A percentile compares a stretch with the other conserved stretches of the same genome.
phyloP scores from a whole-genome alignment of 2,329 filamentous ascomycete genomes.

The Aspergillus tanneri region DNA sequence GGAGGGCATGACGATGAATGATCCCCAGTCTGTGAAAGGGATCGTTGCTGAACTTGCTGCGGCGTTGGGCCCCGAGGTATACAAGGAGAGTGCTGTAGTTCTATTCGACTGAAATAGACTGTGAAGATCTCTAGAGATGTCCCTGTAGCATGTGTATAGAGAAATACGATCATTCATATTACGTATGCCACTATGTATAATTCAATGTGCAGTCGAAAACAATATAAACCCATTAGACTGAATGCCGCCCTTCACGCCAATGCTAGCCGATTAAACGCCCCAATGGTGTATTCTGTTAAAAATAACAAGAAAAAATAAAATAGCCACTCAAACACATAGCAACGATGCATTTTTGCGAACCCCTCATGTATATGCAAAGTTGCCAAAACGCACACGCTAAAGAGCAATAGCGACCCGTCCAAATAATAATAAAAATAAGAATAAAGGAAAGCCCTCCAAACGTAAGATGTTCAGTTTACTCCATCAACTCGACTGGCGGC shows the following conservation, averaged over 20 bases:
- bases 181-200: slow-evolving; percentile 6
- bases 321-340: background rate
- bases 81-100: slow-evolving; percentile 42
- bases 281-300: slow-evolving; percentile 1
- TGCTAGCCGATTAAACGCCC: background rate
- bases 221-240: background rate
- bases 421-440: background rate
- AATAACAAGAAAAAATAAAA: background rate
- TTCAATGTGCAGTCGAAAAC: no score
- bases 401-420: slow-evolving; percentile 4
- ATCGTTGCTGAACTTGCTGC: slow-evolving; percentile 50
- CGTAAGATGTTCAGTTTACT: slow-evolving; percentile 21
- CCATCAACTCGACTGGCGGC: slow-evolving; percentile 59
- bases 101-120: slow-evolving; percentile 38
- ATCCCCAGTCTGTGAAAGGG: slow-evolving; percentile 48
- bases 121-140: background rate
- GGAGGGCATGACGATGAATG: slow-evolving; percentile 44
- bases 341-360: background rate
- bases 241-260: background rate
- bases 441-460: background rate
- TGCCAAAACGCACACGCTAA: slow-evolving; percentile 7
- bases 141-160: background rate
- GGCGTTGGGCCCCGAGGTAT: slow-evolving; percentile 44
- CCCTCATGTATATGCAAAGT: background rate
- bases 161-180: background rate